Evolutionary conservation across 108 stramenopile genomes (phyloP), one percentile per base, ranked within the genome.

Genomic region (Skeletonema grethae): DNA sequence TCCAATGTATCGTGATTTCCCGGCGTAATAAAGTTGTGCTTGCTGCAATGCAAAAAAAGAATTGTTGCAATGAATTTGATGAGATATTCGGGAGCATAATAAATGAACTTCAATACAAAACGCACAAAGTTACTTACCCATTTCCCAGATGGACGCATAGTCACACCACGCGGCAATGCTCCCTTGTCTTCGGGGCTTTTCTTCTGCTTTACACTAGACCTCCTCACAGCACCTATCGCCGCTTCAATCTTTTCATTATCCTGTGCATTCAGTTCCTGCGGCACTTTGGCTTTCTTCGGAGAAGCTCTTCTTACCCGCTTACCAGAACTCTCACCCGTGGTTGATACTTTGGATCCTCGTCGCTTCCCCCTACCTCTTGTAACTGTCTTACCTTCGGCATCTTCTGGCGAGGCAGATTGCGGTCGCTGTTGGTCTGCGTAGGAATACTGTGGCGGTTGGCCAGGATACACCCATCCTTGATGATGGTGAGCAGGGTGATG

Each of bases 1-100:
- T 10, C 88, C 88, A 43, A 89, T 87, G 76, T 89, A 89, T 25
- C 88, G 74, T 29, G 86, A 87, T 41, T 86, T 85, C 10, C 88
- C 88, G 12, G 82, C 84, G 71, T 85, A 89, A 60, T 89, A 89
- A 0, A 89, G 77, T 73, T 89, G 88, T n/a, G 88, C 88, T 79
- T 89, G 88, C 77, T 64, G 64, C 60, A 24, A 32, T 2, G 62
- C 29, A 24, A 56, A 32, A 16, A 55, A 31, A 45, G 31, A 0
- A 32, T 18, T 43, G 38, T 29, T 67, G 10, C 1, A 7, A 66
- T 8, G 50, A 55, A 7, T 4, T 9, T 7, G 34, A 15, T 20
- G n/a, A 64, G 22, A 35, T 28, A 28, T 1, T 30, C 0, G 5
- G 15, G 16, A 61, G n/a, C 61, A 13, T 59, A 25, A 61, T 31